Evolutionary conservation across 164 flowering plant species (phyloP).

Genomic region (Magnolia kwangsiensis): DNA sequence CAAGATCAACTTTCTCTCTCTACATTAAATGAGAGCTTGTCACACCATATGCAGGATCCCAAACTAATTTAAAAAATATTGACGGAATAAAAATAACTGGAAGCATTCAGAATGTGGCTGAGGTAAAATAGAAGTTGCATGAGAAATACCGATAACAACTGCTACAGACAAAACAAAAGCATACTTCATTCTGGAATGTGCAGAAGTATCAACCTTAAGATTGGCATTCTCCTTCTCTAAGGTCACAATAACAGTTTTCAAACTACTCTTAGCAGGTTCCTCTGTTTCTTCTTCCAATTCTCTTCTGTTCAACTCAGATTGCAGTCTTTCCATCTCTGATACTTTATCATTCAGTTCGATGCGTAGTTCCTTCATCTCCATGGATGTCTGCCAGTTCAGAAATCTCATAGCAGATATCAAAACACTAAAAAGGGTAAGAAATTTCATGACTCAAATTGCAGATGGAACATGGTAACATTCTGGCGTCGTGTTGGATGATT

Average conservation of each 20-base stretch:
- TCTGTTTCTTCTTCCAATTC: conserved; percentile 32
- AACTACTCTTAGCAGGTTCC: conserved; percentile 32
- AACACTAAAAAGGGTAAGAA: neutral
- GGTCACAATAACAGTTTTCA: conserved; percentile 43
- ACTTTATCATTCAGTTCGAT: conserved; percentile 58
- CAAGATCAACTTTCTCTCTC: conserved; percentile 62
- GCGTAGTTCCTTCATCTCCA: conserved; percentile 48
- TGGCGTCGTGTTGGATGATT: neutral
- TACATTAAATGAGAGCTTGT: conserved; percentile 21
- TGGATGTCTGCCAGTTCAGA: conserved; percentile 36
- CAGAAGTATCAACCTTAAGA: conserved; percentile 54
- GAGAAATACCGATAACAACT: neutral
- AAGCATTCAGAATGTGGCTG: neutral
- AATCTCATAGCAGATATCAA: neutral
- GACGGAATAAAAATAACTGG: too few relatives aligned
- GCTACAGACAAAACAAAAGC: neutral
- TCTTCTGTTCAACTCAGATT: conserved; percentile 48
- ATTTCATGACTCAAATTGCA: neutral
- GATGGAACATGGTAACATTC: neutral
- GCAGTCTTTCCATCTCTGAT: conserved; percentile 55
- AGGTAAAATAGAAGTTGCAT: neutral
- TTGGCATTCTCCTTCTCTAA: conserved; percentile 64
- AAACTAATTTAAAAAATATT: neutral
- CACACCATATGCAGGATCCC: neutral
- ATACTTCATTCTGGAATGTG: neutral